Conservation (phyloP, 805 yeast genomes). For the Komagataella phaffii region DNA sequence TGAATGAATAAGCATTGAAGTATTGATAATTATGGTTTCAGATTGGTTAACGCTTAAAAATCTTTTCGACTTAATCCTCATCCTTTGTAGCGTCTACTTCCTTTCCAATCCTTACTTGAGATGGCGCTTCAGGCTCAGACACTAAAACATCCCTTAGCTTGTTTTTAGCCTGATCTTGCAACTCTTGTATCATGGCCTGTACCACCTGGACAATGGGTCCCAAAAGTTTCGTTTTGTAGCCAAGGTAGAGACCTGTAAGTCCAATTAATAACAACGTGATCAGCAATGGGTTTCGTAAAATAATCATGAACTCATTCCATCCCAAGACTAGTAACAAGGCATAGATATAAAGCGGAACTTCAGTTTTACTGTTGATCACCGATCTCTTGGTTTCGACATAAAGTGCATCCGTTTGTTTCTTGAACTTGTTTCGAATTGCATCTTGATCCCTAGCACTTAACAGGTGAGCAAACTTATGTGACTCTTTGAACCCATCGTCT, state of each 20-base stretch:
- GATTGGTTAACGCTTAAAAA: not conserved
- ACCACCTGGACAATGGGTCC: conserved; percentile 58
- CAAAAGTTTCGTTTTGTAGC: conserved; percentile 60
- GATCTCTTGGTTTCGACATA: conserved; percentile 86
- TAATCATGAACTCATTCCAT: conserved; percentile 91
- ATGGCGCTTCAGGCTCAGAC: not conserved
- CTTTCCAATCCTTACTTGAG: not conserved
- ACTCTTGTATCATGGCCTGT: conserved; percentile 43
- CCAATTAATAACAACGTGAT: conserved; percentile 46
- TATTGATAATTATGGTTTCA: not conserved
- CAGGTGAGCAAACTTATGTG: conserved; percentile 38
- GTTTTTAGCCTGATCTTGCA: conserved; percentile 41
- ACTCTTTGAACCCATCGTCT: conserved; percentile 17
- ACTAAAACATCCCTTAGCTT: conserved; percentile 41
- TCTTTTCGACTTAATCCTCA: not conserved
- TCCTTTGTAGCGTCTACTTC: not conserved
- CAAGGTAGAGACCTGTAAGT: conserved; percentile 49
- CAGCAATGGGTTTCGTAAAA: conserved; percentile 75
- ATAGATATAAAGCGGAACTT: conserved; percentile 78
- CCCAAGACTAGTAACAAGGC: conserved; percentile 64
- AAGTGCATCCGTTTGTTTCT: conserved; percentile 64
- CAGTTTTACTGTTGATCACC: conserved; percentile 59
- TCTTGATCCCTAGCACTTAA: conserved; percentile 44
- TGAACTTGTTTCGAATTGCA: conserved; percentile 43
- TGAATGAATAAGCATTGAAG: not conserved